Conservation (phyloP, 495 filamentous ascomycete genomes). For the Hypomontagnella submonticulosa region DNA sequence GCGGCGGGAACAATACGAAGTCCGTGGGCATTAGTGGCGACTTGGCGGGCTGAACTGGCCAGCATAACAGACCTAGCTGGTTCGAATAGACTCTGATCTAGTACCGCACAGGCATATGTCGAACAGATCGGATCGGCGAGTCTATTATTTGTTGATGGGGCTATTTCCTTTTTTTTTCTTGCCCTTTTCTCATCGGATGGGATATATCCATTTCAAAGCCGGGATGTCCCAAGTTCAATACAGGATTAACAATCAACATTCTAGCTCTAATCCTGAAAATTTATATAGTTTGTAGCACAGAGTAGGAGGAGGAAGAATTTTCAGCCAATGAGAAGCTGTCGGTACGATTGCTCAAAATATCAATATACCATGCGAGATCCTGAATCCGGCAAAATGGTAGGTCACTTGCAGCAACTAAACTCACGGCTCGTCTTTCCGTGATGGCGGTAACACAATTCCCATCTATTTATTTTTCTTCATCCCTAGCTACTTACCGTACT, state of each 20-base stretch:
- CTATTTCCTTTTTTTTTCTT: background rate
- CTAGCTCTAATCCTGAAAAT: background rate
- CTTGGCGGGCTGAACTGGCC: conserved; percentile 24
- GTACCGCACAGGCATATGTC: conserved; percentile 17
- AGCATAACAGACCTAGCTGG: conserved; percentile 3
- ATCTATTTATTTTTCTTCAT: background rate
- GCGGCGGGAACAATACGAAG: conserved; percentile 37
- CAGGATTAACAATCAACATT: background rate
- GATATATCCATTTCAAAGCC: conserved; percentile 6
- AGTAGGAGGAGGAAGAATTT: background rate
- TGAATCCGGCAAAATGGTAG: conserved; percentile 40
- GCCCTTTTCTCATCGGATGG: conserved; percentile 14
- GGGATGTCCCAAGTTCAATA: conserved; percentile 16
- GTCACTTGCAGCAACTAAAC: background rate
- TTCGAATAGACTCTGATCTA: conserved; percentile 35
- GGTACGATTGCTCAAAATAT: conserved; percentile 22
- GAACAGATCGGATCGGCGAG: conserved; percentile 21
- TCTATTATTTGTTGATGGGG: conserved; percentile 16
- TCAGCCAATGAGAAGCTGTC: conserved; percentile 5
- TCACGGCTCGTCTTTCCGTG: conserved; percentile 33
- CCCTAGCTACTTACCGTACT: conserved; percentile 4
- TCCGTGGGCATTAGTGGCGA: conserved; percentile 33
- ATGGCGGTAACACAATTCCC: conserved; percentile 11
- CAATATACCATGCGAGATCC: conserved; percentile 25
- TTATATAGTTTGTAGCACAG: conserved; percentile 12